These are phyloP conservation scores for Trichoderma endophyticum DNA, from an alignment of 2,329 filamentous ascomycete genomes.

Conservation along the genomic window DNA sequence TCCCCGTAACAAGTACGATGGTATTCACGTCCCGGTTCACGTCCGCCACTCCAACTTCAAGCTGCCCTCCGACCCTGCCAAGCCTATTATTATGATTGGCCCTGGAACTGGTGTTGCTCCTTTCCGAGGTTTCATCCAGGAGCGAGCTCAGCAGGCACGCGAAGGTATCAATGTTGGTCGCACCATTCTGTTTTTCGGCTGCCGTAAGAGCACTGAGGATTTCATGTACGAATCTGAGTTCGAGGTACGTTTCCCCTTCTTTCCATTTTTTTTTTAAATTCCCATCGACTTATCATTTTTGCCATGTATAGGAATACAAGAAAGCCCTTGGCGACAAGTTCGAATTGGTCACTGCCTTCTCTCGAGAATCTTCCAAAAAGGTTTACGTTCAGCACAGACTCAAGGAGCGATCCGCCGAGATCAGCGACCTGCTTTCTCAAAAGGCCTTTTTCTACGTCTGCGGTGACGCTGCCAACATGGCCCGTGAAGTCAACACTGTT, in stretches of 20 bases:
- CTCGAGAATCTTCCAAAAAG: conserved; percentile 81
- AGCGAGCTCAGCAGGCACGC: conserved; percentile 79
- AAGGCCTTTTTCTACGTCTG: conserved; percentile 98
- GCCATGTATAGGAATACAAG: conserved; percentile 66
- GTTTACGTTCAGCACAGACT: conserved; percentile 96
- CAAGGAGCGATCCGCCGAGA: conserved; percentile 74
- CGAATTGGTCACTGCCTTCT: conserved; percentile 89
- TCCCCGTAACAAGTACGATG: conserved; percentile 95
- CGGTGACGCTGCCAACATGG: conserved; percentile 96
- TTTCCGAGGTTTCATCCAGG: conserved; percentile 93
- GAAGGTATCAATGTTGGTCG: conserved; percentile 79
- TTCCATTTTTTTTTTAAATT: background rate
- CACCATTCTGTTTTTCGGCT: conserved; percentile 92
- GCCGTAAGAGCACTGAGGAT: conserved; percentile 82
- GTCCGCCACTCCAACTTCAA: conserved; percentile 99
- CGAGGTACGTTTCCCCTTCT: conserved; percentile 61
- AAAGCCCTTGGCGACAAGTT: conserved; percentile 83
- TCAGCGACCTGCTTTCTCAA: conserved; percentile 81
- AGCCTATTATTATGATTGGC: conserved; percentile 93
- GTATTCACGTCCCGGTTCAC: conserved; percentile 90
- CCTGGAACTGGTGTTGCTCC: conserved; percentile 95
- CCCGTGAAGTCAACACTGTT: conserved; percentile 85
- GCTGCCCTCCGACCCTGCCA: conserved; percentile 88
- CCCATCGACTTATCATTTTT: background rate
- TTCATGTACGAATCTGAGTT: conserved; percentile 91